phyloP scores from a whole-genome alignment of 1,284 basidiomycete genomes.

The Sphaerobolus stellatus region DNA sequence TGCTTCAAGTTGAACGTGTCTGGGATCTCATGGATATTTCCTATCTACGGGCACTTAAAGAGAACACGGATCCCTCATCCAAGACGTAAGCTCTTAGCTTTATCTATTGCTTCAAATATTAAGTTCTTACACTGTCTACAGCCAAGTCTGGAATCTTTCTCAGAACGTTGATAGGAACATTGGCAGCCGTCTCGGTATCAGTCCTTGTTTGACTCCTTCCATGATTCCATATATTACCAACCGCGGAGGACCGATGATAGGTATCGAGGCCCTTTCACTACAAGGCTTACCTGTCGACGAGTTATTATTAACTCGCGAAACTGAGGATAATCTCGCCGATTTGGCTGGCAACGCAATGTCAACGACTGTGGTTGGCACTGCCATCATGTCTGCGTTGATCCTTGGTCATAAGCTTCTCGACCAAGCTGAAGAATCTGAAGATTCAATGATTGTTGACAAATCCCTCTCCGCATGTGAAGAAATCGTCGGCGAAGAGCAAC shows the following conservation, averaged over 20 bases:
- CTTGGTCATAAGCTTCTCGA: slow-evolving; percentile 65
- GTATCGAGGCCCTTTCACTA: slow-evolving; percentile 88
- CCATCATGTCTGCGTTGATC: slow-evolving; percentile 82
- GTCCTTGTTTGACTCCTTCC: slow-evolving; percentile 89
- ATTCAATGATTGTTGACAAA: slow-evolving; percentile 49
- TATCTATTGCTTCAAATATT: slow-evolving; percentile 5
- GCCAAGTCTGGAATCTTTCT: slow-evolving; percentile 94
- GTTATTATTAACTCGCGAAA: slow-evolving; percentile 88
- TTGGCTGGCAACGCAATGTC: slow-evolving; percentile 97
- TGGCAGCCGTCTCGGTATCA: slow-evolving; percentile 79
- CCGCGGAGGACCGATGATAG: slow-evolving; percentile 95
- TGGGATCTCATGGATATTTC: slow-evolving; percentile 94
- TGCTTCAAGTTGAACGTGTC: slow-evolving; percentile 89
- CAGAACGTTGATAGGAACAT: slow-evolving; percentile 94
- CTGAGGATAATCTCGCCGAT: slow-evolving; percentile 91
- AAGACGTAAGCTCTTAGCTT: slow-evolving; percentile 64
- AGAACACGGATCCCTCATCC: slow-evolving; percentile 80
- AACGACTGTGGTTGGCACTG: slow-evolving; percentile 90
- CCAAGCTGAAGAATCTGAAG: slow-evolving; percentile 37
- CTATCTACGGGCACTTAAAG: slow-evolving; percentile 76
- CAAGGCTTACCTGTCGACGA: slow-evolving; percentile 93
- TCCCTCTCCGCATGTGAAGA: slow-evolving; percentile 36
- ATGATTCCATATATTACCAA: slow-evolving; percentile 97
- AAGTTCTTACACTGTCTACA: slow-evolving; percentile 27
- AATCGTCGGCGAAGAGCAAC: slow-evolving; percentile 70